phyloP scores from a whole-genome alignment of 2,329 filamentous ascomycete species.

The Diaporthe australafricana region DNA sequence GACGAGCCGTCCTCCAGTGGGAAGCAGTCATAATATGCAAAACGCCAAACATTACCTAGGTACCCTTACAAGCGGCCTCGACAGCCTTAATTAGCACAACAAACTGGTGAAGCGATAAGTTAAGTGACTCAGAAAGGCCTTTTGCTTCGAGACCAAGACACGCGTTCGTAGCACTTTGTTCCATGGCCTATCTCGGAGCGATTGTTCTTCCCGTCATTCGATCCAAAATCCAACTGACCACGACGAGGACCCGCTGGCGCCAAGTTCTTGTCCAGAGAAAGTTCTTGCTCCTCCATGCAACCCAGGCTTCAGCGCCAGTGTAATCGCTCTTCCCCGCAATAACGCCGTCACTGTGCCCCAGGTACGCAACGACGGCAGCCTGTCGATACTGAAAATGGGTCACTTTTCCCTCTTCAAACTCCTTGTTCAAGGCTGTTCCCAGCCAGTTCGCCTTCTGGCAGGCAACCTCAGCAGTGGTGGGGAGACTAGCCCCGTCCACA shows the following conservation, averaged over 20 bases:
- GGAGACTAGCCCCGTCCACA: conserved; percentile 29
- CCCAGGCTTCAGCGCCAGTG: conserved; percentile 33
- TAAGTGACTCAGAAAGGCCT: neutral
- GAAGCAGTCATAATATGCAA: neutral
- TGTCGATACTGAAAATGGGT: conserved; percentile 27
- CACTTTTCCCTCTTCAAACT: conserved; percentile 17
- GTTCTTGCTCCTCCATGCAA: conserved; percentile 34
- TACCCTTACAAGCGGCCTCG: no score
- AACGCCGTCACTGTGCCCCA: conserved; percentile 32
- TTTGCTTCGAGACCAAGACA: neutral
- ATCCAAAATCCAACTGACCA: conserved; percentile 33
- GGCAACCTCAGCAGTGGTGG: conserved; percentile 34
- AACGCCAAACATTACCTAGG: neutral
- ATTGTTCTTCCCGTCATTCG: conserved; percentile 26
- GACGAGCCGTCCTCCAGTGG: neutral
- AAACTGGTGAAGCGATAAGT: neutral
- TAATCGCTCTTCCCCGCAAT: conserved; percentile 34
- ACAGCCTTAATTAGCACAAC: neutral
- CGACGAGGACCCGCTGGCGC: conserved; percentile 29
- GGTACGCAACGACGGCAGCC: conserved; percentile 30
- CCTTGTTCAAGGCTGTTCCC: conserved; percentile 27
- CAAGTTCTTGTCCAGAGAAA: conserved; percentile 32
- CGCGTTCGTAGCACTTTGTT: neutral
- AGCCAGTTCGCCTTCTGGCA: conserved; percentile 37
- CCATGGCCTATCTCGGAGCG: conserved; percentile 16